These are phyloP conservation scores for Neurospora sp. DNA, from an alignment of 495 filamentous ascomycete genomes.

Conservation along the genomic window DNA sequence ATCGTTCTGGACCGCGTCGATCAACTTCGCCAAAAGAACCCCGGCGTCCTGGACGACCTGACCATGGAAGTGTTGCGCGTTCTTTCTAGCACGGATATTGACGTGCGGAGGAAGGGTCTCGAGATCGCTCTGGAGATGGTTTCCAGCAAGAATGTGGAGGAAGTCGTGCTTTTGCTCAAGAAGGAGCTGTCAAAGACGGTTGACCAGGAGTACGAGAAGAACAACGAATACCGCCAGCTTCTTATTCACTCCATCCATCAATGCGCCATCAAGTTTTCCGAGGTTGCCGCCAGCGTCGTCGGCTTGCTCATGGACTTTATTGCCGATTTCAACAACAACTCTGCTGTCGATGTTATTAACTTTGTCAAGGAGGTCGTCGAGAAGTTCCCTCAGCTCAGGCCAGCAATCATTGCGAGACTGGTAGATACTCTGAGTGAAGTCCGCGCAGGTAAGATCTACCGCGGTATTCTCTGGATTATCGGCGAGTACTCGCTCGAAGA, in stretches of 20 bases:
- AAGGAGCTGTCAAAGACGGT: slow-evolving; percentile 97
- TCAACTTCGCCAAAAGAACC: slow-evolving; percentile 80
- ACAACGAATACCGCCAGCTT: slow-evolving; percentile 90
- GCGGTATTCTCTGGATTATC: slow-evolving; percentile 93
- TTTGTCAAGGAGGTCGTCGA: slow-evolving; percentile 99
- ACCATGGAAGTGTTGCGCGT: slow-evolving; percentile 98
- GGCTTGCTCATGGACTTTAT: slow-evolving; percentile 99
- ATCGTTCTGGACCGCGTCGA: slow-evolving; percentile 95
- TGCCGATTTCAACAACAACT: slow-evolving; percentile 93
- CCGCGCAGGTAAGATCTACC: slow-evolving; percentile 92
- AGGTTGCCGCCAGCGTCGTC: slow-evolving; percentile 93
- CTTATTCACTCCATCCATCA: slow-evolving; percentile 96
- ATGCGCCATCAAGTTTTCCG: slow-evolving; percentile 97
- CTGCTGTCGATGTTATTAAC: slow-evolving; percentile 93
- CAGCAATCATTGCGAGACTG: slow-evolving; percentile 76
- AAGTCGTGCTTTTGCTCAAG: slow-evolving; percentile 91
- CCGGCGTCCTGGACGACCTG: slow-evolving; percentile 86
- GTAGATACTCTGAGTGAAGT: slow-evolving; percentile 90
- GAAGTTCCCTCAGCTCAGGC: slow-evolving; percentile 85
- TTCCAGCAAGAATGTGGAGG: slow-evolving; percentile 96
- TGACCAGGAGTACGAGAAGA: slow-evolving; percentile 98
- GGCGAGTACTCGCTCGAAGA: slow-evolving; percentile 94
- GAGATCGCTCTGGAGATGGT: slow-evolving; percentile 94
- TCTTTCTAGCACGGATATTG: slow-evolving; percentile 92
- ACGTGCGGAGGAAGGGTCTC: slow-evolving; percentile 88